phyloP scores from a whole-genome alignment of 2,329 filamentous ascomycete genomes.

The Hymenoscyphus salicellus region DNA sequence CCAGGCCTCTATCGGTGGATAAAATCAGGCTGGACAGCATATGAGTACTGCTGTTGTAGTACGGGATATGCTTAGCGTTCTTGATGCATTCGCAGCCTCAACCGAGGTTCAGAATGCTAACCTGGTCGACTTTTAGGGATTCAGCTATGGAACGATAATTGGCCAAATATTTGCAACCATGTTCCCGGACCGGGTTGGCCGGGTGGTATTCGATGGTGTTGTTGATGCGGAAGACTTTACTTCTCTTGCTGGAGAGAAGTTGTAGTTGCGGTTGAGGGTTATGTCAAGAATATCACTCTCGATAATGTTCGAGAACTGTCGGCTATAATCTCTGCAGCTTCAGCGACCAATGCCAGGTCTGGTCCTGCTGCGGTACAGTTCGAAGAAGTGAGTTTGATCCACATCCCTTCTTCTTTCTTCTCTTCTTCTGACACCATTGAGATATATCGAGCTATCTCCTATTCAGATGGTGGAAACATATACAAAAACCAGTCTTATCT shows the following conservation, averaged over 20 bases:
- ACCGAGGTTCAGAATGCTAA: not conserved
- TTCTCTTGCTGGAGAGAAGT: slow-evolving; percentile 40
- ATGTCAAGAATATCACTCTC: too few relatives aligned
- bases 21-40: slow-evolving; percentile 2
- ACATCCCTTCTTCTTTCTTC: too few relatives aligned
- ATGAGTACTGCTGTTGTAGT: slow-evolving; percentile 8
- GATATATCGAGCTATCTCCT: not conserved
- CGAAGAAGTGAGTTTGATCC: too few relatives aligned
- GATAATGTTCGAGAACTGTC: too few relatives aligned
- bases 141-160: slow-evolving; percentile 46
- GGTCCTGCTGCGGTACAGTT: too few relatives aligned
- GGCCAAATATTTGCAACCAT: slow-evolving; percentile 43
- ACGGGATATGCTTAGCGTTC: slow-evolving; percentile 3
- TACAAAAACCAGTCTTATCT: slow-evolving; percentile 1
- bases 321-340: too few relatives aligned
- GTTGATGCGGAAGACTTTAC: slow-evolving; percentile 24
- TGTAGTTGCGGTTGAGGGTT: too few relatives aligned
- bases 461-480: not conserved
- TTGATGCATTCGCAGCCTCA: slow-evolving; percentile 1
- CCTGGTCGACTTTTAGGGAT: slow-evolving; percentile 44
- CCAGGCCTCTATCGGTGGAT: slow-evolving; percentile 2
- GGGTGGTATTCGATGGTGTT: slow-evolving; percentile 36
- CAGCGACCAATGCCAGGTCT: too few relatives aligned
- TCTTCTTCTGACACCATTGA: too few relatives aligned
- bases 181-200: slow-evolving; percentile 41